Evolutionary conservation across 495 filamentous ascomycete genomes (phyloP).

Genomic region (Penicillium herquei): DNA sequence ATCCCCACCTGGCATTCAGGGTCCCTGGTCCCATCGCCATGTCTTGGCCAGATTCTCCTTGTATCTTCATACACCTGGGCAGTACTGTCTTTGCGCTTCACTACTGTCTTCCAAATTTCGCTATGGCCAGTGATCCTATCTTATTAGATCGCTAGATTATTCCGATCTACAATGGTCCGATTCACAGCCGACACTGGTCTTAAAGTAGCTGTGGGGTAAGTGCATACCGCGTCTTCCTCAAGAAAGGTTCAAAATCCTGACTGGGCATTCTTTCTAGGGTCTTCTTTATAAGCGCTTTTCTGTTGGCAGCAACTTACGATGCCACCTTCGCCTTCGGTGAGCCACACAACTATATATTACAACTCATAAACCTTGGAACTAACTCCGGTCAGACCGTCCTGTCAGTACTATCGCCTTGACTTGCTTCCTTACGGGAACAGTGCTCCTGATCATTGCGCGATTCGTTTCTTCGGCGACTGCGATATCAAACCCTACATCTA

Average conservation of each 20-base stretch:
- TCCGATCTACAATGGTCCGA: constrained; percentile 28
- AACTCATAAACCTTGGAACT: constrained; percentile 10
- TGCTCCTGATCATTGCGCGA: constrained; percentile 33
- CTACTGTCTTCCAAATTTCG: constrained; percentile 4
- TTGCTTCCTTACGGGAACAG: constrained; percentile 35
- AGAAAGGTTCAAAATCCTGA: constrained; percentile 5
- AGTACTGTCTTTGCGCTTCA: background rate
- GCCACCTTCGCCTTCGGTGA: constrained; percentile 44
- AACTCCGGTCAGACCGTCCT: constrained; percentile 37
- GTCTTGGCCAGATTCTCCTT: constrained; percentile 2
- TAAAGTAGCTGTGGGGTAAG: constrained; percentile 40
- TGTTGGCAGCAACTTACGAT: constrained; percentile 35
- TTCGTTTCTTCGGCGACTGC: constrained; percentile 20
- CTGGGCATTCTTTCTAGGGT: constrained; percentile 19
- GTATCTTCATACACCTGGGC: background rate
- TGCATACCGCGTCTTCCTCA: background rate
- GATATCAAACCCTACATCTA: constrained; percentile 17
- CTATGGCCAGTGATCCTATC: constrained; percentile 13
- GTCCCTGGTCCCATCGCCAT: constrained; percentile 8
- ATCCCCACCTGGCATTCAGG: constrained; percentile 8
- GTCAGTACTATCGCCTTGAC: constrained; percentile 35
- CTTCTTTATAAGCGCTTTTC: constrained; percentile 36
- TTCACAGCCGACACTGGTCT: constrained; percentile 37
- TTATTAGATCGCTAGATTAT: constrained; percentile 5
- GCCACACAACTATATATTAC: constrained; percentile 5